Percentiles rank a stretch among this genome's conserved stretches.
These are phyloP conservation scores for Chytridiales sp. DNA, from an alignment of 371 early-diverging fungal genomes.

Conservation along the genomic window DNA sequence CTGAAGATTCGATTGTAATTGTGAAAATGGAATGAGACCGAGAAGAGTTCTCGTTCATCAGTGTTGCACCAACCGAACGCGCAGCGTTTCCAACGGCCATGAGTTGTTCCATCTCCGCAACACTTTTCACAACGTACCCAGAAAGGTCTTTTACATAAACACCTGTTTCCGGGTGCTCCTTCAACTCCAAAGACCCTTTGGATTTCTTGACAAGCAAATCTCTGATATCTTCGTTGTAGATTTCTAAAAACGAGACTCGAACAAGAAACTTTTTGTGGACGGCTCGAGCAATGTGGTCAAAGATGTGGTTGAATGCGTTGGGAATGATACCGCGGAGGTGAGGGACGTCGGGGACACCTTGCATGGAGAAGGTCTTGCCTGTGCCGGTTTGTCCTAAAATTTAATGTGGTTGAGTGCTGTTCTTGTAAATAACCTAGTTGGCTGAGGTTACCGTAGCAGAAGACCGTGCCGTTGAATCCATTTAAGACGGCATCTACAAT, in stretches of 20 bases:
- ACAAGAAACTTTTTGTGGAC: slow-evolving; percentile 64
- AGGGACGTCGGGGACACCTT: slow-evolving; percentile 52
- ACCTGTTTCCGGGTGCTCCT: slow-evolving; percentile 62
- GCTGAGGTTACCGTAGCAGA: slow-evolving; percentile 53
- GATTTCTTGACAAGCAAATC: slow-evolving; percentile 72
- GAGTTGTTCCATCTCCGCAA: slow-evolving; percentile 58
- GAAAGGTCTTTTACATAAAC: slow-evolving; percentile 61
- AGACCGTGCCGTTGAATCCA: slow-evolving; percentile 64
- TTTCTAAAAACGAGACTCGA: slow-evolving; percentile 80
- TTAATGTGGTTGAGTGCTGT: not conserved
- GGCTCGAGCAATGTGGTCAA: slow-evolving; percentile 42
- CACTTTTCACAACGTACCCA: slow-evolving; percentile 52
- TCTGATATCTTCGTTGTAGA: slow-evolving; percentile 89
- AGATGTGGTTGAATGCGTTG: slow-evolving; percentile 56
- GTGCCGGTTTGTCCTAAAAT: slow-evolving; percentile 49
- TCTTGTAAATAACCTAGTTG: not conserved
- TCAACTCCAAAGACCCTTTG: slow-evolving; percentile 53
- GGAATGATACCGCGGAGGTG: slow-evolving; percentile 59
- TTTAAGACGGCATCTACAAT: slow-evolving; percentile 55
- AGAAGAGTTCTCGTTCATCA: slow-evolving; percentile 61
- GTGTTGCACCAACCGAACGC: slow-evolving; percentile 61
- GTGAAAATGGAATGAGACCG: slow-evolving; percentile 68
- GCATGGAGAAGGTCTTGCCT: slow-evolving; percentile 61
- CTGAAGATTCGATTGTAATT: slow-evolving; percentile 55
- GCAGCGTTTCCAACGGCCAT: slow-evolving; percentile 59